These are phyloP conservation scores for Jatropha multifida DNA, from an alignment of 441 rosid genomes.

Conservation along the genomic window DNA sequence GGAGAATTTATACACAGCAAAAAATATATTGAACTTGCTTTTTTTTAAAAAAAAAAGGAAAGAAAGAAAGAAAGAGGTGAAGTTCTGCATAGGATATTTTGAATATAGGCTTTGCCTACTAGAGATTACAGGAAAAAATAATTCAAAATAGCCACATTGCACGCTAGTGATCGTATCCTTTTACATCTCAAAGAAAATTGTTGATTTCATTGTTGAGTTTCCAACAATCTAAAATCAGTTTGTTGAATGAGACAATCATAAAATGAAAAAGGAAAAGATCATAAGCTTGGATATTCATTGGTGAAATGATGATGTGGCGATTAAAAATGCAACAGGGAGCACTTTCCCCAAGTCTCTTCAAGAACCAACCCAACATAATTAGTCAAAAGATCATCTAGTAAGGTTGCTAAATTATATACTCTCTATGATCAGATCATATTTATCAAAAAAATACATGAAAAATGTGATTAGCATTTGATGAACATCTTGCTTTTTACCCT, in stretches of 20 bases:
- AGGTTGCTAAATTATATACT: neutral
- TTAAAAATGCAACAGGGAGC: neutral
- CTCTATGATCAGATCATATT: neutral
- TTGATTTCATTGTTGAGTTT: conserved; percentile 3
- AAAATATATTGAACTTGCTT: neutral
- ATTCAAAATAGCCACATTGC: neutral
- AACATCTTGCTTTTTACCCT: neutral
- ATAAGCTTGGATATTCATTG: conserved; percentile 1
- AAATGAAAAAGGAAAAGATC: neutral
- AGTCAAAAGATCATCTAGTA: neutral
- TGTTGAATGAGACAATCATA: neutral
- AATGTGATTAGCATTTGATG: neutral
- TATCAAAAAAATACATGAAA: neutral
- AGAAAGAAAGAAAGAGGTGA: too few species aligned
- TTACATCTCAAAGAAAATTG: neutral
- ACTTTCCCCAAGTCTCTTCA: neutral
- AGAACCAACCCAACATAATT: neutral
- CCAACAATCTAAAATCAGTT: neutral
- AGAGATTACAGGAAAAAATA: neutral
- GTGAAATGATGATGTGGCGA: neutral
- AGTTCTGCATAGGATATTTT: neutral
- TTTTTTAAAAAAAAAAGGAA: too few species aligned
- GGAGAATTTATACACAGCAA: neutral
- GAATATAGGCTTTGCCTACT: neutral
- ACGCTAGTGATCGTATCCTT: neutral